Evolutionary conservation across 179 eudicot species (phyloP).

Genomic region (Nepenthes alata): DNA sequence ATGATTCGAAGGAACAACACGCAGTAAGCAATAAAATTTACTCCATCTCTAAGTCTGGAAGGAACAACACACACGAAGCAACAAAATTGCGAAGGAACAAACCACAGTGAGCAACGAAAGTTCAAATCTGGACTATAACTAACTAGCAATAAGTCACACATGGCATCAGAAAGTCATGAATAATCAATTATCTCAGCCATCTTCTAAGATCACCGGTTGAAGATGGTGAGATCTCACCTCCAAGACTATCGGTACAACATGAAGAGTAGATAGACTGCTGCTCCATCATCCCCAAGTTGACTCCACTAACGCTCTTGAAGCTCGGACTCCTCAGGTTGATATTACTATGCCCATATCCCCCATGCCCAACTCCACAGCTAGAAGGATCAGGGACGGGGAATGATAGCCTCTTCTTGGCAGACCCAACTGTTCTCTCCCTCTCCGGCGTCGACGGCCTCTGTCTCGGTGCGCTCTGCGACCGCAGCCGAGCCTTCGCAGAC

Average conservation of each 20-base stretch:
- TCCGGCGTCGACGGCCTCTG: constrained; percentile 69
- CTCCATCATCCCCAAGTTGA: constrained; percentile 26
- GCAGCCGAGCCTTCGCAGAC: constrained; percentile 56
- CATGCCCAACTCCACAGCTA: constrained; percentile 18
- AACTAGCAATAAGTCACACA: neutral
- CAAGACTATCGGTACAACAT: constrained; percentile 57
- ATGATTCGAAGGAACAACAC: too few relatives aligned
- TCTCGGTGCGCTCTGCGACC: constrained; percentile 75
- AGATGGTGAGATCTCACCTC: constrained; percentile 66
- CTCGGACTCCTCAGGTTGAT: constrained; percentile 52
- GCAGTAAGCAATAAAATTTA: too few relatives aligned
- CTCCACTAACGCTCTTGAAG: constrained; percentile 40
- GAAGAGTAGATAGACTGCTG: constrained; percentile 62
- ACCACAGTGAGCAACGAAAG: neutral
- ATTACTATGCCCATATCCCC: constrained; percentile 10
- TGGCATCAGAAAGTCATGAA: neutral
- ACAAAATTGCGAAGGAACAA: too few relatives aligned
- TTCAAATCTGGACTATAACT: neutral
- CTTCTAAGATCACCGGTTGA: constrained; percentile 68
- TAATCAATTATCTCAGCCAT: constrained; percentile 38
- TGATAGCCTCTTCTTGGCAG: constrained; percentile 53
- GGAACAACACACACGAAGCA: too few relatives aligned
- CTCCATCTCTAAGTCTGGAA: too few relatives aligned
- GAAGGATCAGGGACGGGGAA: constrained; percentile 51
- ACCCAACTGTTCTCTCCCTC: constrained; percentile 35